Base-by-base conservation (phyloP, 2,329 filamentous ascomycete species). In the Xylaria sp. region DNA sequence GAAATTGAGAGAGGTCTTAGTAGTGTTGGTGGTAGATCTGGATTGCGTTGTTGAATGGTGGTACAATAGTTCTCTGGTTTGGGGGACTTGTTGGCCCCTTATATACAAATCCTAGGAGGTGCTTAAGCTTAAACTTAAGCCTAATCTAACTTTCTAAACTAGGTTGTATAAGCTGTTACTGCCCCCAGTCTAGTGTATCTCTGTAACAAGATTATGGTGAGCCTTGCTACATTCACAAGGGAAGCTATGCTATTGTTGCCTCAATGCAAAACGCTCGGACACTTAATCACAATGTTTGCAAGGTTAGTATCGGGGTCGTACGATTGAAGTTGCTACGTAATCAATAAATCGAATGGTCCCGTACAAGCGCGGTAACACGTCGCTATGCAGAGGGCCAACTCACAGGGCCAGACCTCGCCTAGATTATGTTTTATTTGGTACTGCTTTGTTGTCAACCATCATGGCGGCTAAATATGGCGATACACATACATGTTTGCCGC, bases 291-390 rank as follows among this genome's bases (percentile, higher is more conserved):
- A 59, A 55, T 60, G 58, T 53, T 57, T 49, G 63, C 65, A 60
- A 65, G 54, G 53, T 31, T 58, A 21, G 55, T 43, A 40, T 43
- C 41, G 35, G 13, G 51, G 67, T 71, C 69, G 60, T 71, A 71
- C 58, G 69, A 71, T 70, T 4, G 25, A 58, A 47, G 59, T 44
- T 48, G 41, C 47, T 33, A 56, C 53, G 43, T 44, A 52, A 46
- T 38, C 44, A 19, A 48, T 55, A 38, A 49, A 37, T 52, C 57
- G 61, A 52, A 54, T 52, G 43, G 60, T 46, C 47, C 60, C 63
- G 60, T 62, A 46, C 48, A 53, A 63, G 69, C 69, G 67, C 29
- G 11, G 29, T 11, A 33, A 69, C 67, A 69, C 68, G 55, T 67
- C 60, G 68, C 63, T 58, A 64, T 35, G 57, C 67, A 63, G 65